These are phyloP conservation scores for Penicillium olsonii DNA, from an alignment of 2,329 filamentous ascomycete genomes.

Conservation along the genomic window DNA sequence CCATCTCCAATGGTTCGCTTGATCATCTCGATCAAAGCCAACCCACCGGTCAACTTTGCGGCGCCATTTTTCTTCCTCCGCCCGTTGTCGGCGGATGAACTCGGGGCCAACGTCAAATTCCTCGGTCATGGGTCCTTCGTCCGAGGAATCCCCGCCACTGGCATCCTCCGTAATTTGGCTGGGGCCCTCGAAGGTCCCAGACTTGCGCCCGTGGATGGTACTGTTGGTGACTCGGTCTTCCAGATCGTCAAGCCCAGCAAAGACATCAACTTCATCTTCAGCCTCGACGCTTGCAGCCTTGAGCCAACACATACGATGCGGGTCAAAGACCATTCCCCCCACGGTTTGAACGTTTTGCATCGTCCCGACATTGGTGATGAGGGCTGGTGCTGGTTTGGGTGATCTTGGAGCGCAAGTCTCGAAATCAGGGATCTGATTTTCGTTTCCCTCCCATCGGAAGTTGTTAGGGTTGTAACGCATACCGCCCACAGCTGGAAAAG, in stretches of 20 bases:
- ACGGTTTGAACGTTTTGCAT: slow-evolving; percentile 89
- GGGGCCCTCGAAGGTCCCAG: slow-evolving; percentile 28
- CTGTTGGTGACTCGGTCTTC: slow-evolving; percentile 60
- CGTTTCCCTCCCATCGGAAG: slow-evolving; percentile 94
- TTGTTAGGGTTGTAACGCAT: slow-evolving; percentile 93
- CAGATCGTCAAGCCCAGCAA: slow-evolving; percentile 91
- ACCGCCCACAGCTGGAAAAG: slow-evolving; percentile 72
- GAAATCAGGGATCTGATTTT: slow-evolving; percentile 77
- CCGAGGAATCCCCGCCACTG: slow-evolving; percentile 51
- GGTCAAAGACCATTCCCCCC: slow-evolving; percentile 98
- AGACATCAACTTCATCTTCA: slow-evolving; percentile 83
- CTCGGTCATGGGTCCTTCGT: slow-evolving; percentile 86
- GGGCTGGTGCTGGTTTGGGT: slow-evolving; percentile 57
- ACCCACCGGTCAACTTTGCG: slow-evolving; percentile 88
- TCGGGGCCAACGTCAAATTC: slow-evolving; percentile 97
- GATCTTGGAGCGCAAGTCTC: slow-evolving; percentile 53
- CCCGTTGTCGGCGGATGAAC: slow-evolving; percentile 83
- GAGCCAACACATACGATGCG: slow-evolving; percentile 95
- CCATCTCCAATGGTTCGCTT: slow-evolving; percentile 70
- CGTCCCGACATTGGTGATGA: slow-evolving; percentile 87
- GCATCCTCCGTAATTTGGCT: slow-evolving; percentile 38
- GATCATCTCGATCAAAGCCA: slow-evolving; percentile 52
- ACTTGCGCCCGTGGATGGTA: slow-evolving; percentile 20
- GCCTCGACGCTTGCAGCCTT: slow-evolving; percentile 63
- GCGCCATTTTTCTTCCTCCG: slow-evolving; percentile 90